Conservation (phyloP, 2,329 filamentous ascomycete genomes). For the Hawksworthiomyces lignivorus region DNA sequence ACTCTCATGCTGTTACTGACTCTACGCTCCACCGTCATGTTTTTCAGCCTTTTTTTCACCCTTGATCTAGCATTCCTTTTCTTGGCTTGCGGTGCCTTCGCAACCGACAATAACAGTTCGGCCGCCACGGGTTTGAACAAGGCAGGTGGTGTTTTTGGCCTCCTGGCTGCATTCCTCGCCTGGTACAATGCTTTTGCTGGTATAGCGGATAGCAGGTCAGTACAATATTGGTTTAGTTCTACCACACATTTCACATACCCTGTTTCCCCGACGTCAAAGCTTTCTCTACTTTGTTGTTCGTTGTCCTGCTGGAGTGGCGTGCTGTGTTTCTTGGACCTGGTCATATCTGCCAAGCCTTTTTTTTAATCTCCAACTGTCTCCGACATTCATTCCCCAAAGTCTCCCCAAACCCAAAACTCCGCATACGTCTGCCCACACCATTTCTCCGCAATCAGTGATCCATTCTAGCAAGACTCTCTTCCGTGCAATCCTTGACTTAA, state of each 20-base stretch:
- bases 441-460: too few relatives aligned
- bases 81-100: constrained; percentile 57
- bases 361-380: not conserved
- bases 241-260: too few relatives aligned
- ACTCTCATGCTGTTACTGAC: constrained; percentile 67
- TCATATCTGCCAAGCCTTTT: too few relatives aligned
- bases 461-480: too few relatives aligned
- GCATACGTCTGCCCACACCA: too few relatives aligned
- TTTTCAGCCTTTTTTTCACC: constrained; percentile 69
- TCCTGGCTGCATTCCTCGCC: constrained; percentile 70
- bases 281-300: not conserved
- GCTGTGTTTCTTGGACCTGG: too few relatives aligned
- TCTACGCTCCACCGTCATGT: constrained; percentile 67
- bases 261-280: too few relatives aligned
- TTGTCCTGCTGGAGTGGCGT: too few relatives aligned
- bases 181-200: constrained; percentile 85
- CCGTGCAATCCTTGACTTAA: too few relatives aligned
- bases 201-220: constrained; percentile 64
- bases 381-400: not conserved
- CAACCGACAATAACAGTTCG: constrained; percentile 38
- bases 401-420: not conserved
- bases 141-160: constrained; percentile 71
- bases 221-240: constrained; percentile 10
- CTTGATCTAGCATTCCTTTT: constrained; percentile 70
- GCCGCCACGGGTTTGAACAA: constrained; percentile 49